Conservation (phyloP, 108 stramenopile genomes). For the Pelagomonas calceolata region DNA sequence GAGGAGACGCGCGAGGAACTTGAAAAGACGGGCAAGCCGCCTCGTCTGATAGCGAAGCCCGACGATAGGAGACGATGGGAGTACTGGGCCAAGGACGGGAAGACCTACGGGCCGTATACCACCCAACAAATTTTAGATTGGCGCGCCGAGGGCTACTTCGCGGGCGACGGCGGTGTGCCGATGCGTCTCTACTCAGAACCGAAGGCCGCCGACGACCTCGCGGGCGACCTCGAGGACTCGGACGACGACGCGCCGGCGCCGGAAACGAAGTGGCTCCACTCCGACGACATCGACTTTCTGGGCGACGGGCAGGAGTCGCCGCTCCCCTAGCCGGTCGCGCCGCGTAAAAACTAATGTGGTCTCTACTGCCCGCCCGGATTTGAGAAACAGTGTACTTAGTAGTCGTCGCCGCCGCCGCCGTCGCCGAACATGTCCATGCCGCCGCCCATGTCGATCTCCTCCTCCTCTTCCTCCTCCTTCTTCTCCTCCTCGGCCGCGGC, state of each 20-base stretch:
- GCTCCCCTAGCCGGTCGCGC: too few species aligned
- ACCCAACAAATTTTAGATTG: conserved; percentile 24
- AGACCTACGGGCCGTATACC: conserved; percentile 27
- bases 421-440: conserved; percentile 1
- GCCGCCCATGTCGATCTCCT: conserved; percentile 1
- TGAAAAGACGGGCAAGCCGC: conserved; percentile 2
- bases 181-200: conserved; percentile 2
- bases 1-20: conserved; percentile 18
- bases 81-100: conserved; percentile 29
- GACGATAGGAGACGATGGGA: conserved; percentile 12
- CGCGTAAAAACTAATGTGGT: too few species aligned
- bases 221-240: background rate
- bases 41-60: too few species aligned
- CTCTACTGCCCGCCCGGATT: too few species aligned
- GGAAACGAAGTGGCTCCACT: background rate
- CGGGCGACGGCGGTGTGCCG: conserved; percentile 14
- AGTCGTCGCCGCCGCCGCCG: background rate
- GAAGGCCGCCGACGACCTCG: background rate
- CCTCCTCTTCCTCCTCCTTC: conserved; percentile 36
- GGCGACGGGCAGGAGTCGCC: too few species aligned
- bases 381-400: too few species aligned
- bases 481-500: conserved; percentile 50
- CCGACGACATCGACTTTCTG: background rate
- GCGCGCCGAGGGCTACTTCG: conserved; percentile 24
- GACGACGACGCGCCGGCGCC: background rate